Base-by-base conservation (phyloP, 2,329 filamentous ascomycete genomes). In the Monosporascus sp. region DNA sequence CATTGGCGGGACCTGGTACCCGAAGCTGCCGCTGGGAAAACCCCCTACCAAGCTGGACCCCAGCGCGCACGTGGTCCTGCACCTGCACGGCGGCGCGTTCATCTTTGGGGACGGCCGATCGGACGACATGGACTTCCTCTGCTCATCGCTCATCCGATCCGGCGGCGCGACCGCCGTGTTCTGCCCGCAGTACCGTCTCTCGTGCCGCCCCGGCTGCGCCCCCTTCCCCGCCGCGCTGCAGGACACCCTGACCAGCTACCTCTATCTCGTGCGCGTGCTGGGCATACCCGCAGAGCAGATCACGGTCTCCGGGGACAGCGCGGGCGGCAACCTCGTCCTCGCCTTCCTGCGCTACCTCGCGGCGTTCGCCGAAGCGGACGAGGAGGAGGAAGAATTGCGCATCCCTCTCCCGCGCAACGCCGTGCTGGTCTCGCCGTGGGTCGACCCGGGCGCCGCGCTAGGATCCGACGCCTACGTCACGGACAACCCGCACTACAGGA, bases 211-310 rank as follows among this genome's bases (percentile, higher is more conserved):
- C 9, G 72, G 72, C n/a, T 41, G 40, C 3, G 59, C 61, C 17
- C 72, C 70, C 0, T 81, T 80, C 63, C 78, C 78, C 1, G 78
- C 77, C 1, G 73, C 75, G 4, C 60, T 79, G 3, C 78, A 80
- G 62, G 78, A 81, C 59, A 67, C 66, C 3, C 56, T 81, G 44
- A 73, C 77, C 0, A 59, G 68, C 4, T 79, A 78, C 59, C 60
- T 72, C 7, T 74, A 78, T 61, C 69, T 79, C 0, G 54, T 77
- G 11, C 61, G 71, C n/a, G 64, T 66, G 5, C 60, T 75, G 16
- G 55, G 65, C 1, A 68, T 80, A 43, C 60, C 72, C 0, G 58
- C 76, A 0, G 49, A 55, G 0, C 66, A 72, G 37, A 75, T 80
- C 52, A 65, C 74, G 0, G 17, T 81, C 0, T 72, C 70, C 0